Base-by-base conservation (phyloP, 495 filamentous ascomycete genomes). In the Jackrogersella minutella region DNA sequence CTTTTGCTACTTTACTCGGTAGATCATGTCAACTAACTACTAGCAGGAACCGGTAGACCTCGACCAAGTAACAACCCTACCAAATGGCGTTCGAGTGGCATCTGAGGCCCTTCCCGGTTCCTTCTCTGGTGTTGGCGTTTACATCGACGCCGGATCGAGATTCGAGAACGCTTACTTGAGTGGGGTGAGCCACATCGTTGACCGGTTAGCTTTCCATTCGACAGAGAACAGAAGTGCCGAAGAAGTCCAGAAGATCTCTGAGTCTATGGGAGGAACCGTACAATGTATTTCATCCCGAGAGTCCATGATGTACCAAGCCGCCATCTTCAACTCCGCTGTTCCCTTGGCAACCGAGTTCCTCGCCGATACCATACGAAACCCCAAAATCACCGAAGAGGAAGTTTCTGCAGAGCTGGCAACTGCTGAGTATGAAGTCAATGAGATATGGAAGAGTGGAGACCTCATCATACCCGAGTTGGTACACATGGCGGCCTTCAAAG, bases 391-490 rank as follows among this genome's bases (percentile, higher is more conserved):
- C n/a, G 91, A 97, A 36, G 88, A 93, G 43, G 95, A 99, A 73
- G 90, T 99, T 0, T 73, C 82, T 30, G 85, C 91, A 68, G 94
- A 99, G 76, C 82, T 99, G 13, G 86, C 90, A 70, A 97, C 93
- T 16, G 95, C 93, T 2, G 88, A 91, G 41, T 99, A 98, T 68
- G 95, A 99, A 78, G 96, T 99, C 71, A 85, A 84, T 21, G 95
- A 99, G 80, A 99, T 99, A 52, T 99, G 95, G 96, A 90, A 91
- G 36, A 97, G 93, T 80, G 93, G 95, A 3, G 94, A 98, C 69
- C 84, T 99, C 54, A 98, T 99, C 66, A 77, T 99, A 49, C 96
- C 96, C 5, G 95, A 99, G 78, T 75, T 99, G 73, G 87, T 97
- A 44, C 96, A 99, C 73, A 93, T 91, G 83, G 91, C 94, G 1